phyloP scores from a whole-genome alignment of 192 early-diverging fungal genomes.

The Thamnidium elegans region DNA sequence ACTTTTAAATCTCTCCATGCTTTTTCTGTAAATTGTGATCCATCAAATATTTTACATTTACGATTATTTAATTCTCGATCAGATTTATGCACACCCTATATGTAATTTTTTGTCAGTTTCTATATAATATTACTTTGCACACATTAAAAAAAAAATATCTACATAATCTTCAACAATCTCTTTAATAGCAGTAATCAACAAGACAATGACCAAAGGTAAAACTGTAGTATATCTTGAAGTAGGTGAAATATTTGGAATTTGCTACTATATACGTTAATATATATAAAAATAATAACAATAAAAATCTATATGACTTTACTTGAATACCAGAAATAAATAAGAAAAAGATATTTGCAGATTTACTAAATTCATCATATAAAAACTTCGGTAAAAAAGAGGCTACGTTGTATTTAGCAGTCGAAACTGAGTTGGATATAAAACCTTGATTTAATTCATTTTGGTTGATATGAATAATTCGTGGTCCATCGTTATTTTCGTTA shows the following conservation, averaged over 20 bases:
- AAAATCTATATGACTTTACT: conserved; percentile 39
- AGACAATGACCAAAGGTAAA: conserved; percentile 72
- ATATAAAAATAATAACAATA: neutral
- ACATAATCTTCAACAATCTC: conserved; percentile 84
- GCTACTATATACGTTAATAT: conserved; percentile 44
- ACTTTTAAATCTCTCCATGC: conserved; percentile 81
- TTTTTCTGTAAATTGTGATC: conserved; percentile 67
- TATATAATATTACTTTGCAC: too few relatives aligned
- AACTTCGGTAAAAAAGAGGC: conserved; percentile 94
- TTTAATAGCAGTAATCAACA: conserved; percentile 83
- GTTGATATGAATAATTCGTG: conserved; percentile 85
- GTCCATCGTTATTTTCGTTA: conserved; percentile 12
- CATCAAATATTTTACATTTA: conserved; percentile 58
- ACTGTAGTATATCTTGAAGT: conserved; percentile 86
- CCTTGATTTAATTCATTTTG: conserved; percentile 76
- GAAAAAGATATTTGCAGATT: conserved; percentile 99
- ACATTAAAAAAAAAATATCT: conserved; percentile 17
- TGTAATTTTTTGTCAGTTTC: too few relatives aligned
- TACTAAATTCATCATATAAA: conserved; percentile 94
- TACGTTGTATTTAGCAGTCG: conserved; percentile 95
- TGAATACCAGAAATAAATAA: conserved; percentile 94
- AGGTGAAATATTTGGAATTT: conserved; percentile 93
- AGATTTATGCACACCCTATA: conserved; percentile 72
- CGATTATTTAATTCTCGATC: conserved; percentile 75
- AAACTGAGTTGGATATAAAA: conserved; percentile 87